Evolutionary conservation across 257 asterid species (phyloP), one percentile per base, ranked within the genome.

Genomic region (Perilla frutescens): DNA sequence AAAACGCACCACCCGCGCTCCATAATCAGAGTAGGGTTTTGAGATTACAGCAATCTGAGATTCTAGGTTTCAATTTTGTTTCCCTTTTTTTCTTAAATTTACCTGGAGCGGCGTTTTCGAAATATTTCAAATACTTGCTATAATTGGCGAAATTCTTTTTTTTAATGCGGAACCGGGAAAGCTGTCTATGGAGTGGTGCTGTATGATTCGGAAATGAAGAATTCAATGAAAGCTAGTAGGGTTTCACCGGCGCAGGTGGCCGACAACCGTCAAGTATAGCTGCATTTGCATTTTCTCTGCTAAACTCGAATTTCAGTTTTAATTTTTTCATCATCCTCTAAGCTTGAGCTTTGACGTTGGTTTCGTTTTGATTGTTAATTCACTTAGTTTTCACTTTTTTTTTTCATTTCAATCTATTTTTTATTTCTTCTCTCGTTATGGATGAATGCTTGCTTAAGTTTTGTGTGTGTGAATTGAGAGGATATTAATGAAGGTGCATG

Each of bases 181-280:
- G 7, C 20, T 49, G 51, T 20, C 43, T 8, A 7, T 9, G 37
- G 37, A 51, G 8, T 32, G 59, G 51, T n/a, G 15, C n/a, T 41
- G 31, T 51, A 29, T 60, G 54, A 53, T 4, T 51, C 37, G 48
- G 26, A 34, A 8, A 67, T 72, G 75, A 66, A 58, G 43, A 69
- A 37, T 44, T 66, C 72, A 56, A 32, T 0, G 63, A 50, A 32
- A 41, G 15, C 68, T 36, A 26, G 15, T 10, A 53, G 31, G 40
- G 65, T 48, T 71, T 48, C 74, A 3, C 15, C 45, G 68, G 6
- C 54, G 20, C 56, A 34, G 7, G 61, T 11, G 72, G 54, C 78
- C 40, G 66, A 61, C 39, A 20, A 9, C 61, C 76, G 71, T 47
- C 71, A 44, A 73, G 72, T 68, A 60, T 72, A 36, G 37, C 63